A percentile compares a stretch with the other conserved stretches of the same genome.
phyloP scores from a whole-genome alignment of 192 early-diverging fungal genomes.

The Podila horticola region DNA sequence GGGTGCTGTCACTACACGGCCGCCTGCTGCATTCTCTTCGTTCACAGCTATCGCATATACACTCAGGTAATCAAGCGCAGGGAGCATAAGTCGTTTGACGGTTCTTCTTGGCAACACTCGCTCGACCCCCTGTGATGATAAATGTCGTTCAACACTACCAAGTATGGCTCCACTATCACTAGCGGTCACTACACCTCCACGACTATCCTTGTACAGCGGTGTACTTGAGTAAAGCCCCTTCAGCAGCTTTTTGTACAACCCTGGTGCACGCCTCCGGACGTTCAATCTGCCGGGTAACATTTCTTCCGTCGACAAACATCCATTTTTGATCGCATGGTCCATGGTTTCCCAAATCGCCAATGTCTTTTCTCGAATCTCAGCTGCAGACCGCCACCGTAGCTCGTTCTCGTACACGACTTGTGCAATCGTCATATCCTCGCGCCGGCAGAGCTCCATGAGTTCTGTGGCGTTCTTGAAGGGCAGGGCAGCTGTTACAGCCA shows the following conservation, averaged over 20 bases:
- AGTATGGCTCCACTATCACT: not conserved
- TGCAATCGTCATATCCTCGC: slow-evolving; percentile 88
- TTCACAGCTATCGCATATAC: slow-evolving; percentile 98
- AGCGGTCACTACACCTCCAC: not conserved
- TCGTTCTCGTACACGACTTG: slow-evolving; percentile 96
- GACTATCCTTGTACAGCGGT: slow-evolving; percentile 38
- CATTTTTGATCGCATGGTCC: slow-evolving; percentile 84
- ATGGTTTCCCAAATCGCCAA: slow-evolving; percentile 91
- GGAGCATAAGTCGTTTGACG: slow-evolving; percentile 69
- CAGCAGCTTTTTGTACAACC: slow-evolving; percentile 86
- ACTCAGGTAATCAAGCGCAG: slow-evolving; percentile 90
- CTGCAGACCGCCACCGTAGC: slow-evolving; percentile 86
- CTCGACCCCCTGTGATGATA: slow-evolving; percentile 31
- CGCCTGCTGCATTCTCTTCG: slow-evolving; percentile 87
- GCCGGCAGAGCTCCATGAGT: slow-evolving; percentile 83
- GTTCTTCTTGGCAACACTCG: slow-evolving; percentile 53
- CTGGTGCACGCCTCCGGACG: slow-evolving; percentile 87
- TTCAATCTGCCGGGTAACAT: slow-evolving; percentile 84
- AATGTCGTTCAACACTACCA: not conserved
- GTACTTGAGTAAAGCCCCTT: slow-evolving; percentile 70
- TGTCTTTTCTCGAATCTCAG: slow-evolving; percentile 79
- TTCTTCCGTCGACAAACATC: slow-evolving; percentile 69
- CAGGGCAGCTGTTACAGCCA: slow-evolving; percentile 76
- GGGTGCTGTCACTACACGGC: slow-evolving; percentile 92
- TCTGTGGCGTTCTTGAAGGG: slow-evolving; percentile 86